Evolutionary conservation across 345 rosid species (phyloP).

Genomic region (Euphorbia tirucalli): DNA sequence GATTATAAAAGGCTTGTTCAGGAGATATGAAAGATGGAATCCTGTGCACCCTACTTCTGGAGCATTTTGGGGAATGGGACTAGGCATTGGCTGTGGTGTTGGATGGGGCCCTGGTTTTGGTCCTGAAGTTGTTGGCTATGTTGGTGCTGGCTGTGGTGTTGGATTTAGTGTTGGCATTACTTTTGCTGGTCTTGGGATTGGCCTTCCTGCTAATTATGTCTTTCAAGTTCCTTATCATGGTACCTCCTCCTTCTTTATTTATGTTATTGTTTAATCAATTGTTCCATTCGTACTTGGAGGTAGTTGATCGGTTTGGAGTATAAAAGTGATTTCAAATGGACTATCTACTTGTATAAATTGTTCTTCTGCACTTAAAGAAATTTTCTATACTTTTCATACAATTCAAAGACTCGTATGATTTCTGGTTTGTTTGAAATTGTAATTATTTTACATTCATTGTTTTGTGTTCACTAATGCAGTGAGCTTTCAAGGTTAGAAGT

Average conservation of each 20-base stretch:
- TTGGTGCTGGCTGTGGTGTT: conserved; percentile 89
- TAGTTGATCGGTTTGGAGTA: neutral
- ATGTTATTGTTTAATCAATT: neutral
- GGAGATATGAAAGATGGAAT: conserved; percentile 84
- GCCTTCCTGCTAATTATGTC: conserved; percentile 74
- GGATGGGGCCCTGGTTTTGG: conserved; percentile 99
- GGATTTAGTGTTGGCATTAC: conserved; percentile 92
- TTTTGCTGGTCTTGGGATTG: conserved; percentile 77
- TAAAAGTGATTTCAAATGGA: too few relatives aligned
- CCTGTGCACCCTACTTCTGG: conserved; percentile 90
- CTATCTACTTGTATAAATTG: neutral
- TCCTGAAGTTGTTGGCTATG: conserved; percentile 83
- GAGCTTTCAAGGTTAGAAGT: conserved; percentile 4
- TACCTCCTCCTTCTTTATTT: conserved; percentile 16
- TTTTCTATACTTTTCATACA: neutral
- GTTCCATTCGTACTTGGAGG: neutral
- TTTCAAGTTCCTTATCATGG: conserved; percentile 57
- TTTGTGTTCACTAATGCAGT: too few relatives aligned
- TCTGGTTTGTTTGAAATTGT: too few relatives aligned
- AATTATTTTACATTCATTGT: too few relatives aligned
- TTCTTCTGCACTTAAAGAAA: neutral
- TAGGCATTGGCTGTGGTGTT: conserved; percentile 86
- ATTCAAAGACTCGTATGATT: neutral
- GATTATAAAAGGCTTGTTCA: conserved; percentile 75
- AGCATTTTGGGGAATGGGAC: conserved; percentile 95